phyloP scores from a whole-genome alignment of 768 basidiomycete genomes.

The Gymnopilus junonius region DNA sequence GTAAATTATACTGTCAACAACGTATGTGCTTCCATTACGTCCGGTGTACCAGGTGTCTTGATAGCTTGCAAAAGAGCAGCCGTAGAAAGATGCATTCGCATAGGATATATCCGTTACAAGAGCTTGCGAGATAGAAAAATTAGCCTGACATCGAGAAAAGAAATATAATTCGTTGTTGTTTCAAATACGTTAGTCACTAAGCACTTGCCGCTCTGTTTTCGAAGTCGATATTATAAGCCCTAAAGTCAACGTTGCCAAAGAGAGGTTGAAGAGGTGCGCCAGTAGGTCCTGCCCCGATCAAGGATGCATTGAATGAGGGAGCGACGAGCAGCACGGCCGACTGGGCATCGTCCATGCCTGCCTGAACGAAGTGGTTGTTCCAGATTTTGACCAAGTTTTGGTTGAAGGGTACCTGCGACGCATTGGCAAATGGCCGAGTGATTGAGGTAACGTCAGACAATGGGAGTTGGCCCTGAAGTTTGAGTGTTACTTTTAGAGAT shows the following conservation, averaged over 20 bases:
- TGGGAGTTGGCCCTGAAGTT: constrained; percentile 54
- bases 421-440: constrained; percentile 40
- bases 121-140: constrained; percentile 64
- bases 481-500: neutral
- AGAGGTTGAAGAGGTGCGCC: constrained; percentile 55
- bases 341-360: constrained; percentile 56
- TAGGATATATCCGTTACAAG: constrained; percentile 66
- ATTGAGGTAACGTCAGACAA: constrained; percentile 34
- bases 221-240: constrained; percentile 68
- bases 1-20: constrained; percentile 63
- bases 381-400: constrained; percentile 62
- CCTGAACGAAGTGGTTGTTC: constrained; percentile 46
- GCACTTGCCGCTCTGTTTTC: constrained; percentile 64
- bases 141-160: constrained; percentile 38
- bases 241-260: constrained; percentile 64
- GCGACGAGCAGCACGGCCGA: constrained; percentile 62
- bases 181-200: neutral
- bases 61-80: constrained; percentile 61
- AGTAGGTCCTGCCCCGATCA: constrained; percentile 63
- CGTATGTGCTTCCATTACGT: constrained; percentile 59
- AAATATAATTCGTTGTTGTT: neutral
- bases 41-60: constrained; percentile 75
- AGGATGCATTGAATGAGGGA: constrained; percentile 57
- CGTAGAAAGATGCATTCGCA: constrained; percentile 71
- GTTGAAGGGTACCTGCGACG: constrained; percentile 37